phyloP scores from a whole-genome alignment of 768 basidiomycete species.

The Rhizopogon vulgaris region DNA sequence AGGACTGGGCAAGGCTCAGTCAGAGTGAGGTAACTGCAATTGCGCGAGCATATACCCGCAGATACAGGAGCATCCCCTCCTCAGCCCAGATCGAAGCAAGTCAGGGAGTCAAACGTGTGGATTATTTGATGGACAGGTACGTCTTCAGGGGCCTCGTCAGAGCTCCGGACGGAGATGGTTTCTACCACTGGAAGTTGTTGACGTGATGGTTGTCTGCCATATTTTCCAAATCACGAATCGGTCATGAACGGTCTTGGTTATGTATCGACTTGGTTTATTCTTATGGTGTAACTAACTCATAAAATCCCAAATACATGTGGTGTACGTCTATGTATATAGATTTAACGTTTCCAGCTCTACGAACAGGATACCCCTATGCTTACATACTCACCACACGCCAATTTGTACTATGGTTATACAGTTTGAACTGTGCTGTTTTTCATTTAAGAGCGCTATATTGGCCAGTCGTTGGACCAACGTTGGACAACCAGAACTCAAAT shows the following conservation, averaged over 20 bases:
- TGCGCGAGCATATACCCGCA: conserved; percentile 31
- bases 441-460: no score
- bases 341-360: no score
- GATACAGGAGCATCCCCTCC: conserved; percentile 25
- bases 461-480: no score
- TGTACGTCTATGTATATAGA: no score
- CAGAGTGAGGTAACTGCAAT: conserved; percentile 22
- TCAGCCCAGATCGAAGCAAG: conserved; percentile 26
- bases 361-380: no score
- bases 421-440: no score
- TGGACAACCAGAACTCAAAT: no score
- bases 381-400: no score
- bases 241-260: neutral
- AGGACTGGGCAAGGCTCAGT: conserved; percentile 28
- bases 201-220: conserved; percentile 5
- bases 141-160: conserved; percentile 32
- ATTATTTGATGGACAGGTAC: conserved; percentile 30
- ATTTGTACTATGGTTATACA: no score
- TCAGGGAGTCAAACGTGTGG: conserved; percentile 34
- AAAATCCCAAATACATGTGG: neutral
- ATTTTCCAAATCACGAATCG: neutral
- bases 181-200: conserved; percentile 24
- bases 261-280: neutral
- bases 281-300: neutral
- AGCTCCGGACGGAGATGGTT: conserved; percentile 23